Evolutionary conservation across 805 yeast species (phyloP), one percentile per base, ranked within the genome.

Genomic region (Saccharomycopsis sp.): DNA sequence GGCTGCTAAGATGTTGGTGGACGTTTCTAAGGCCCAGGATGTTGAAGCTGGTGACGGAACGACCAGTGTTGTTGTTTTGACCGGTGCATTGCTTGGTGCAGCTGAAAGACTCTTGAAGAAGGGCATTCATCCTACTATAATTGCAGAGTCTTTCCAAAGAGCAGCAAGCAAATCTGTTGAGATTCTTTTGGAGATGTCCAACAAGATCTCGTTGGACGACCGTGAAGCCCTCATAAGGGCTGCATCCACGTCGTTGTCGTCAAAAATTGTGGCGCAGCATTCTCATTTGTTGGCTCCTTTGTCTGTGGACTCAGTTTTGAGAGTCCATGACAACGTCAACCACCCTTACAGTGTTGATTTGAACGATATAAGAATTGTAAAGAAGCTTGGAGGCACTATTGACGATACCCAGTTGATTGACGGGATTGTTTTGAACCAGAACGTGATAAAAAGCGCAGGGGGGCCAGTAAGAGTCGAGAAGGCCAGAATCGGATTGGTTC

Each of bases 21-120:
- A 94, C 70, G 89, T 94, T 25, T 87, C 96, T 60, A 97, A 92
- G 49, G 98, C 99, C 1, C 99, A 94, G 74, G 99, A 94, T 67
- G 87, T 92, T 44, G 99, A 92, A 73, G 99, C 98, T n/a, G 99
- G 99, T 58, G 99, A 94, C 71, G 99, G 99, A 64, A 94, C 99
- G 38, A 94, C 99, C 0, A 86, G 97, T 1, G 99, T 94, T 35
- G 99, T 96, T 29, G 93, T 94, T 57, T 78, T 94, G 62, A 89
- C 97, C 3, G 99, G 99, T 42, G 93, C 97, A 3, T 74, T 94
- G 54, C 77, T 94, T 57, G 96, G 93, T 34, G 99, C 99, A 17
- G 96, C 98, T 57, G 99, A 94, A 67, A 86, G 86, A 70, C 78
- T 94, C 60, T 80, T 94, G 67, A 84, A 83, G 65, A 89, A 88